phyloP scores from a whole-genome alignment of 169 alveolate genomes.

The Eimeria sp. region DNA sequence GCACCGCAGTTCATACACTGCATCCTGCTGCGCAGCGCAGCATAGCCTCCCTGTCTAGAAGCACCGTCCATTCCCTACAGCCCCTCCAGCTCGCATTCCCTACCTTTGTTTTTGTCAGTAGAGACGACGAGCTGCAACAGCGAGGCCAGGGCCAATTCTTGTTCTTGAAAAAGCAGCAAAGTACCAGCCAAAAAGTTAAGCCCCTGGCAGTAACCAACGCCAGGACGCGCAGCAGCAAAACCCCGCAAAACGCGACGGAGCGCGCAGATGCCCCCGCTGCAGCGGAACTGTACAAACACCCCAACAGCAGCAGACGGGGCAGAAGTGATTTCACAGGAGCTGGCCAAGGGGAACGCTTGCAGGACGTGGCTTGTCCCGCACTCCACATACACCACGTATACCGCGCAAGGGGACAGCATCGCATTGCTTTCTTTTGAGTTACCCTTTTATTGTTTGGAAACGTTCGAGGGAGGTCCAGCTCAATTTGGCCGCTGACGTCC shows the following conservation, averaged over 20 bases:
- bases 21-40: too few relatives aligned
- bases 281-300: constrained; percentile 52
- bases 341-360: background rate
- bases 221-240: constrained; percentile 92
- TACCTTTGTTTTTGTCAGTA: constrained; percentile 88
- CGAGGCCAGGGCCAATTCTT: constrained; percentile 92
- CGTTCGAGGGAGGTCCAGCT: constrained; percentile 91
- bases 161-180: constrained; percentile 90
- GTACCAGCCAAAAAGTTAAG: constrained; percentile 92
- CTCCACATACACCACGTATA: background rate
- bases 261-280: constrained; percentile 84
- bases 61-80: too few relatives aligned
- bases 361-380: background rate
- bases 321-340: background rate
- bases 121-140: constrained; percentile 91
- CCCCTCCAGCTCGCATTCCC: background rate
- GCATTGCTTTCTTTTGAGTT: constrained; percentile 29
- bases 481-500: constrained; percentile 90
- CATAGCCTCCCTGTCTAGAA: too few relatives aligned
- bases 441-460: constrained; percentile 91
- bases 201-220: constrained; percentile 91
- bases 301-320: constrained; percentile 46
- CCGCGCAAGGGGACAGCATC: background rate
- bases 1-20: too few relatives aligned
- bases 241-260: constrained; percentile 91